Evolutionary conservation across 352 stramenopile species (phyloP).

Genomic region (Plasmopara viticola): DNA sequence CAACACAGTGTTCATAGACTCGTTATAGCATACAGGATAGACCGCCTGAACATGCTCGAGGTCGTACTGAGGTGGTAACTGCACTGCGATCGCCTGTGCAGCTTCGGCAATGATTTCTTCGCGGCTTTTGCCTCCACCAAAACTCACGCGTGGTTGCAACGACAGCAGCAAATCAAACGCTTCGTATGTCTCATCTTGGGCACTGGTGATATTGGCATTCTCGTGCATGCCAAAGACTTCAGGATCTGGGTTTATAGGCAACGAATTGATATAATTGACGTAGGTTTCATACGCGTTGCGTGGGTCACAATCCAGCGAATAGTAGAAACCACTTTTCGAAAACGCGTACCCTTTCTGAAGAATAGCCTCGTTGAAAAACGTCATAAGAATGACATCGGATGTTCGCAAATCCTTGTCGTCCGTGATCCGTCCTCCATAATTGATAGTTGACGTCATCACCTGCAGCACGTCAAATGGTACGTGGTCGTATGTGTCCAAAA

Average conservation of each 20-base stretch:
- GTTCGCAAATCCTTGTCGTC: conserved; percentile 92
- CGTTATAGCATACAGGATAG: conserved; percentile 84
- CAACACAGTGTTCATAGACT: conserved; percentile 91
- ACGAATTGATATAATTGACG: conserved; percentile 90
- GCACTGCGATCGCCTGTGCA: conserved; percentile 76
- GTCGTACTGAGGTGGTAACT: conserved; percentile 73
- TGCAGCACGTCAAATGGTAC: conserved; percentile 86
- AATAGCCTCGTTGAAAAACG: conserved; percentile 84
- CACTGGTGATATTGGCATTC: conserved; percentile 92
- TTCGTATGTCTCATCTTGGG: conserved; percentile 85
- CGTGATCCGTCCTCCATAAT: conserved; percentile 92
- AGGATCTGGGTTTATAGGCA: conserved; percentile 88
- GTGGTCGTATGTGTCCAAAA: conserved; percentile 84
- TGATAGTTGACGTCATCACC: conserved; percentile 92
- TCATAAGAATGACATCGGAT: conserved; percentile 87
- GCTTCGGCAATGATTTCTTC: conserved; percentile 87
- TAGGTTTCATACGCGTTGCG: conserved; percentile 80
- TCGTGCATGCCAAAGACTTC: conserved; percentile 94
- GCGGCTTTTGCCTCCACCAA: conserved; percentile 66
- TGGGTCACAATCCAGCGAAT: conserved; percentile 49
- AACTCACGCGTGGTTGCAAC: conserved; percentile 76
- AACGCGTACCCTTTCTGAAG: conserved; percentile 75
- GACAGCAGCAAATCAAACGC: conserved; percentile 86
- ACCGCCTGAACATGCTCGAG: conserved; percentile 77
- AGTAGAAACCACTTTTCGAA: conserved; percentile 68